These are phyloP conservation scores for Chloris gayana DNA, from an alignment of 176 grass and related monocot species.

Conservation along the genomic window DNA sequence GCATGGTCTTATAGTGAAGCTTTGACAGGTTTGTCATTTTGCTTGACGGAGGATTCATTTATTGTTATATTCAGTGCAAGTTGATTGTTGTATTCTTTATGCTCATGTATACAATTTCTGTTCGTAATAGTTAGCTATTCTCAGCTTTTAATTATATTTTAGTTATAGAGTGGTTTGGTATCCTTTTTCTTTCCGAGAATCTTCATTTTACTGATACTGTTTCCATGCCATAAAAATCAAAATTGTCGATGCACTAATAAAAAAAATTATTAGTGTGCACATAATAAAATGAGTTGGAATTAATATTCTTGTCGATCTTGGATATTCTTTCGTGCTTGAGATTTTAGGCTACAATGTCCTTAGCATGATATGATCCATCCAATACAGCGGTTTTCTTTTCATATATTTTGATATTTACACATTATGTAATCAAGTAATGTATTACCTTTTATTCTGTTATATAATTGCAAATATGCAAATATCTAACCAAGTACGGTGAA, in stretches of 20 bases:
- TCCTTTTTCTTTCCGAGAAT: not conserved
- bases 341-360: conserved; percentile 17
- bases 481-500: conserved; percentile 30
- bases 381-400: not conserved
- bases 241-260: not conserved
- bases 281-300: not conserved
- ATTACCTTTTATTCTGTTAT: conserved; percentile 1
- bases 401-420: not conserved
- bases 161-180: not conserved
- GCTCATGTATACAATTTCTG: conserved; percentile 4
- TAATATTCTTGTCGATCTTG: conserved; percentile 1
- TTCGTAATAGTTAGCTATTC: not conserved
- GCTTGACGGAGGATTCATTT: conserved; percentile 28
- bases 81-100: conserved; percentile 22
- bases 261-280: not conserved
- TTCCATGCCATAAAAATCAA: not conserved
- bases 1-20: conserved; percentile 94
- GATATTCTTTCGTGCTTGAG: conserved; percentile 7
- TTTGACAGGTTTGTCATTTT: conserved; percentile 62
- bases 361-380: conserved; percentile 19
- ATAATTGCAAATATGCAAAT: conserved; percentile 23
- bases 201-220: not conserved
- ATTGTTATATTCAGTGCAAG: conserved; percentile 33
- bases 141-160: not conserved
- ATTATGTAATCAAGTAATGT: not conserved